These are phyloP conservation scores for Stenogyne calaminthoides DNA, from an alignment of 305 asterid genomes.

Conservation along the genomic window DNA sequence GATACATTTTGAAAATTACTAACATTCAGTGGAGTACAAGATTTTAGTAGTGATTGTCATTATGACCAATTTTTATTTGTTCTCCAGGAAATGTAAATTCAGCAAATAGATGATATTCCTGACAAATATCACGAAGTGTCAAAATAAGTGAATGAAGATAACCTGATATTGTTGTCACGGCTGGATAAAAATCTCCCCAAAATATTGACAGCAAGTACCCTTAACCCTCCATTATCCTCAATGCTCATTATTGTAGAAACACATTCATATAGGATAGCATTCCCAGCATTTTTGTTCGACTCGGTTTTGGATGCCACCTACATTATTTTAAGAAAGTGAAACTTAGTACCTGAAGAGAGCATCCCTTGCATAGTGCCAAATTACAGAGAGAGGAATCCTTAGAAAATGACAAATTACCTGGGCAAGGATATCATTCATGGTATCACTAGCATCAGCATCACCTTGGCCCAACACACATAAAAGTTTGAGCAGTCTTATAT, in stretches of 20 bases:
- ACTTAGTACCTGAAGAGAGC: slow-evolving; percentile 11
- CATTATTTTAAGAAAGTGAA: slow-evolving; percentile 30
- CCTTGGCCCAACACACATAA: slow-evolving; percentile 84
- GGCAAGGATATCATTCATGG: slow-evolving; percentile 96
- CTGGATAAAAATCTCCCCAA: slow-evolving; percentile 98
- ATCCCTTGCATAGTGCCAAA: slow-evolving; percentile 18
- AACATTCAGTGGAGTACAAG: neutral
- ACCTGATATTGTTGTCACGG: slow-evolving; percentile 98
- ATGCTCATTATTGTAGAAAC: slow-evolving; percentile 88
- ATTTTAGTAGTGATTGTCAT: neutral
- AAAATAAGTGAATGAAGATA: slow-evolving; percentile 33
- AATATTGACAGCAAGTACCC: slow-evolving; percentile 95
- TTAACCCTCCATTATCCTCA: slow-evolving; percentile 93
- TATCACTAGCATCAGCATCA: slow-evolving; percentile 95
- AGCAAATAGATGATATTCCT: slow-evolving; percentile 19
- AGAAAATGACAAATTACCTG: slow-evolving; percentile 60
- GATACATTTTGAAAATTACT: neutral
- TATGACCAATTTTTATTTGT: neutral
- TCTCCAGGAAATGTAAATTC: slow-evolving; percentile 12
- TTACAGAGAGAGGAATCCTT: slow-evolving; percentile 7
- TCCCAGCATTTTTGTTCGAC: slow-evolving; percentile 94
- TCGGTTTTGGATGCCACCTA: slow-evolving; percentile 99
- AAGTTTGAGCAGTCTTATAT: slow-evolving; percentile 80
- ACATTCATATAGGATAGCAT: slow-evolving; percentile 96
- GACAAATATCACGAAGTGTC: slow-evolving; percentile 13